phyloP scores from a whole-genome alignment of 805 yeast species.

The Starmerella gropengiesseri region DNA sequence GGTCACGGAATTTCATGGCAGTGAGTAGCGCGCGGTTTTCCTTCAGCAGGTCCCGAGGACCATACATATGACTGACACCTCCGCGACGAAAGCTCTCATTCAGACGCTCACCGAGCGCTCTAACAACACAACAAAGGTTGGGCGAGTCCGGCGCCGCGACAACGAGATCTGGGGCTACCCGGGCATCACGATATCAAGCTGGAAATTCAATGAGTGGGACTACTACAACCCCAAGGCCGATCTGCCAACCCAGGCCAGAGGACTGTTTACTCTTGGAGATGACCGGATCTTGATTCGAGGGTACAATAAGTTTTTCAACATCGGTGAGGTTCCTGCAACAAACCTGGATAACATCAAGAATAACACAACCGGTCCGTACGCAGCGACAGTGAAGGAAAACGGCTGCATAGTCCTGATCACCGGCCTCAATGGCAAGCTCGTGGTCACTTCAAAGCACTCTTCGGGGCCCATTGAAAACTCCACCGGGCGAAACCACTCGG shows the following conservation, averaged over 20 bases:
- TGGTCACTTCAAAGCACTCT: constrained; percentile 86
- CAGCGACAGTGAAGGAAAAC: constrained; percentile 74
- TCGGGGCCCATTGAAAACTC: constrained; percentile 46
- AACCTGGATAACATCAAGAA: constrained; percentile 37
- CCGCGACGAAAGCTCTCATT: constrained; percentile 1
- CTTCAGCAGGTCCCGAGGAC: too few species aligned
- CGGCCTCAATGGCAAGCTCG: constrained; percentile 63
- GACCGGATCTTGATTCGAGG: constrained; percentile 62
- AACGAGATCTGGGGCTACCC: constrained; percentile 26
- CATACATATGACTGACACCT: too few species aligned
- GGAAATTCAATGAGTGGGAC: constrained; percentile 92
- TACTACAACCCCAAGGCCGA: constrained; percentile 44
- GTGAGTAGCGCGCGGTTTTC: too few species aligned
- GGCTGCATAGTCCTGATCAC: constrained; percentile 85
- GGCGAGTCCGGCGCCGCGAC: constrained; percentile 17
- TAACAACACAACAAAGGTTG: constrained; percentile 9
- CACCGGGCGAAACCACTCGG: constrained; percentile 53
- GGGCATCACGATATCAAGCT: constrained; percentile 30
- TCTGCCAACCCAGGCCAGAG: constrained; percentile 73
- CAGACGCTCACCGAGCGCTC: not conserved
- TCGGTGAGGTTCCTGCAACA: constrained; percentile 52
- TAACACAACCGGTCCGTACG: constrained; percentile 63
- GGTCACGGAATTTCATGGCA: too few species aligned
- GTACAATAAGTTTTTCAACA: constrained; percentile 86
- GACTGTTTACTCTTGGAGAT: constrained; percentile 50